Evolutionary conservation across 1,139 yeast species (phyloP), one percentile per base, ranked within the genome.

Genomic region (Pichia inconspicua): DNA sequence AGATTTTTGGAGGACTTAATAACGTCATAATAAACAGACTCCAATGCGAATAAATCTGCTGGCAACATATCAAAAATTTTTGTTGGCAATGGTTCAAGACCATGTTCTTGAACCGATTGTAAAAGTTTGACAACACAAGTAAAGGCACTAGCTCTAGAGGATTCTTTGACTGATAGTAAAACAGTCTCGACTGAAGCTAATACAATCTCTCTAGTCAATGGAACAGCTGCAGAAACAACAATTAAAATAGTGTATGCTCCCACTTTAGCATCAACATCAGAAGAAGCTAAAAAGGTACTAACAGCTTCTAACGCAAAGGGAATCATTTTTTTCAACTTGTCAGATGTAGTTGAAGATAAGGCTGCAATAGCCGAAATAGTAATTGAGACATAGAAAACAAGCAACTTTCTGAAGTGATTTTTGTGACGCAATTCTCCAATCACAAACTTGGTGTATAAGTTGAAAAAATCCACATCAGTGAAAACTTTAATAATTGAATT

Each of bases 231-330:
- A 3, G 84, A 77, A 46, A 90, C 70, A 2, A 92, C 96, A 0
- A 94, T 78, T 35, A 90, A 64, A 14, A 89, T 71, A 48, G 95
- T 85, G 63, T 85, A 92, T 3, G 92, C 88, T 31, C 96, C 83
- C 54, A 87, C 75, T 62, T 84, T 94, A 45, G 84, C 75, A 59
- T 88, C 95, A 37, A 76, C 70, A 32, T 75, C 73, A 43, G 70
- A 58, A 2, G 79, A 67, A 12, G 72, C 69, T 50, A 82, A 65
- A 48, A 83, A 65, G 46, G 71, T 61, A 55, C 90, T 81, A 55
- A 79, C 67, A 42, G 74, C 65, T 66, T 78, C 83, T 52, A 84
- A 69, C n/a, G 80, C 65, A 11, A 73, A 59, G 1, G 89, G 86
- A 46, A 80, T 70, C 36, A 73, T 53, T 8, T 60, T 61, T 17